Conservation (phyloP, 768 basidiomycete species). For the Trametes maxima region DNA sequence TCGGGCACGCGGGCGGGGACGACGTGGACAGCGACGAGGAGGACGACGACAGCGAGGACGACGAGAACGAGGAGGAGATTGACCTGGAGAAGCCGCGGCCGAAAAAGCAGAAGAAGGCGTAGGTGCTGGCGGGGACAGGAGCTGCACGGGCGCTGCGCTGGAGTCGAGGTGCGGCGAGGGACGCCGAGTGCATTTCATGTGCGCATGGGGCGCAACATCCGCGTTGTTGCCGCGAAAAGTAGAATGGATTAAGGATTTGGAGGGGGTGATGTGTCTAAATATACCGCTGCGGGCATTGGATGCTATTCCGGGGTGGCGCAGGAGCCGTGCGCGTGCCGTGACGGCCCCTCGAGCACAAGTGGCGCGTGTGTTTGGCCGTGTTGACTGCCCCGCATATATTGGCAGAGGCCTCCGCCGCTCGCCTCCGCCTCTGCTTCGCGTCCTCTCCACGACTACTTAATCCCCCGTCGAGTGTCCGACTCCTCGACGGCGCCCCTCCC, state of each 20-base stretch:
- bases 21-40: slow-evolving; percentile 69
- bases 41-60: slow-evolving; percentile 67
- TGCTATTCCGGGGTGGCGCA: slow-evolving; percentile 17
- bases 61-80: slow-evolving; percentile 83
- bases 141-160: background rate
- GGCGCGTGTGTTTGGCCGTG: slow-evolving; percentile 19
- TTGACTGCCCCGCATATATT: slow-evolving; percentile 5
- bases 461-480: slow-evolving; percentile 2
- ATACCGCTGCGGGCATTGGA: slow-evolving; percentile 15
- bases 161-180: slow-evolving; percentile 1
- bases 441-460: background rate
- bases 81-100: slow-evolving; percentile 82
- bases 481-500: slow-evolving; percentile 16
- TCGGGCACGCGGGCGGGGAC: slow-evolving; percentile 62
- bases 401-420: background rate
- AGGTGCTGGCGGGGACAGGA: slow-evolving; percentile 24
- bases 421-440: background rate
- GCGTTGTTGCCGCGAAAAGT: background rate
- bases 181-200: background rate
- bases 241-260: slow-evolving; percentile 14
- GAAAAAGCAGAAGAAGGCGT: slow-evolving; percentile 70
- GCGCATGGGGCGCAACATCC: slow-evolving; percentile 7
- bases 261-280: slow-evolving; percentile 11
- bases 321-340: background rate
- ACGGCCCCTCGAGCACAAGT: background rate